Conservation (phyloP, 768 basidiomycete species). For the Leccinum uliginosum region DNA sequence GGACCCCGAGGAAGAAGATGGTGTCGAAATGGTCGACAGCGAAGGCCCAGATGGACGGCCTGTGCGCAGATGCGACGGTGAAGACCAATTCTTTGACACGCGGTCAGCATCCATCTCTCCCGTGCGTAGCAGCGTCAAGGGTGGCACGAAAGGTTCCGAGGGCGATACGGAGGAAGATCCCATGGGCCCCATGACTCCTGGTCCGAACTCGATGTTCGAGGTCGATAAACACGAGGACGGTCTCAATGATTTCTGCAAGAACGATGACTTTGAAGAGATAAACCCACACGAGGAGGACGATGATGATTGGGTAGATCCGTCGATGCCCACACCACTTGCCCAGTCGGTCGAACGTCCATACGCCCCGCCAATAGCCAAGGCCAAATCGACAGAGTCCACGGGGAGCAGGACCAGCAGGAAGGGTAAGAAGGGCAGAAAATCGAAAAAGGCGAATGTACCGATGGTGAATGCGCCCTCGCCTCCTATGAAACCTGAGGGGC, state of each 20-base stretch:
- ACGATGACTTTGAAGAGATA: conserved; percentile 27
- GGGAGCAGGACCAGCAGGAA: conserved; percentile 23
- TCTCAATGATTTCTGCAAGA: conserved; percentile 26
- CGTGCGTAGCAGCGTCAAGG: conserved; percentile 33
- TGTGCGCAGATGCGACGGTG: conserved; percentile 27
- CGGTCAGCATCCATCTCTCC: conserved; percentile 43
- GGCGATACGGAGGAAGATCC: conserved; percentile 71
- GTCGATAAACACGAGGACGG: conserved; percentile 18
- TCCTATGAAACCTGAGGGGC: conserved; percentile 30
- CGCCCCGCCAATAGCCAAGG: conserved; percentile 25
- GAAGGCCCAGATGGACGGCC: conserved; percentile 30
- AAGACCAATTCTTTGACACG: conserved; percentile 54
- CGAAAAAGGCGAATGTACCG: conserved; percentile 33
- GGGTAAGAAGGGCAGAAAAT: conserved; percentile 36
- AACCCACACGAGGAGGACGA: conserved; percentile 33
- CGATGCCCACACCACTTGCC: conserved; percentile 39
- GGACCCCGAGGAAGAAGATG: conserved; percentile 48
- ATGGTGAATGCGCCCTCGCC: conserved; percentile 36
- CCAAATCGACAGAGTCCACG: conserved; percentile 26
- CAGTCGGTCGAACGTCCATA: conserved; percentile 20
- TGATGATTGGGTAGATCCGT: conserved; percentile 69
- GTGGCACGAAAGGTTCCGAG: conserved; percentile 46
- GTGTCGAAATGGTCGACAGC: conserved; percentile 27
- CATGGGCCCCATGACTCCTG: conserved; percentile 66
- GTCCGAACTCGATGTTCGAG: conserved; percentile 38